Percentiles rank a stretch among this genome's conserved stretches.
Conservation (phyloP, 345 rosid species). For the Lenwebbia sp. region DNA sequence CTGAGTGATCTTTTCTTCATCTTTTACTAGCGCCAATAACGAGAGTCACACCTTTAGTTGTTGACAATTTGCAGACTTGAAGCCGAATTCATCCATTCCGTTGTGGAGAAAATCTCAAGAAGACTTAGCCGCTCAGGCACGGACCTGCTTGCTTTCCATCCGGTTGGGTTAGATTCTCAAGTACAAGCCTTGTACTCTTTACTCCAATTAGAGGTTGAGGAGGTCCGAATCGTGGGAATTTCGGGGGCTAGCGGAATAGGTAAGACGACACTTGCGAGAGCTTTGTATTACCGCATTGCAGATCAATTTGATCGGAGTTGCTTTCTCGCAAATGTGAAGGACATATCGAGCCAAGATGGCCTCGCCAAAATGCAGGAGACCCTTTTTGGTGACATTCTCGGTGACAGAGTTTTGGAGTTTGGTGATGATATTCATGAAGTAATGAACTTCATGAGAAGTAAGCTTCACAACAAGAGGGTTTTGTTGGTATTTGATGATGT, state of each 20-base stretch:
- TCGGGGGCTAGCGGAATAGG: background rate
- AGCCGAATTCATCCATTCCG: background rate
- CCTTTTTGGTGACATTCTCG: background rate
- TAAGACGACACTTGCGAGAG: background rate
- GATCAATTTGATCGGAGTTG: background rate
- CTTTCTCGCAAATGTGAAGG: background rate
- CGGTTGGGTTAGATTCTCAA: background rate
- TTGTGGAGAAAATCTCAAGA: background rate
- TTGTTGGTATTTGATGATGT: background rate
- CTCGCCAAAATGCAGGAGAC: background rate
- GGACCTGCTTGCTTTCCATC: background rate
- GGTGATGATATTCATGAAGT: background rate
- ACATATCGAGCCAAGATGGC: background rate
- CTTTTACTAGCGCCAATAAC: background rate
- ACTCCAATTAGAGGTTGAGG: background rate
- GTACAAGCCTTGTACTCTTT: background rate
- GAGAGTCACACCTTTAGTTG: background rate
- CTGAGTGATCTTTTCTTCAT: background rate
- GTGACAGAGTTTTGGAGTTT: background rate
- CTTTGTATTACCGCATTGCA: background rate
- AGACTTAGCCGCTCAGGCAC: background rate
- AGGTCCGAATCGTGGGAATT: background rate
- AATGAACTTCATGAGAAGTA: background rate
- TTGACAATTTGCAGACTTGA: background rate
- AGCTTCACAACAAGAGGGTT: background rate